Evolutionary conservation across 1,284 basidiomycete species (phyloP), one percentile per base, ranked within the genome.

Genomic region (Ustilago lituana): DNA sequence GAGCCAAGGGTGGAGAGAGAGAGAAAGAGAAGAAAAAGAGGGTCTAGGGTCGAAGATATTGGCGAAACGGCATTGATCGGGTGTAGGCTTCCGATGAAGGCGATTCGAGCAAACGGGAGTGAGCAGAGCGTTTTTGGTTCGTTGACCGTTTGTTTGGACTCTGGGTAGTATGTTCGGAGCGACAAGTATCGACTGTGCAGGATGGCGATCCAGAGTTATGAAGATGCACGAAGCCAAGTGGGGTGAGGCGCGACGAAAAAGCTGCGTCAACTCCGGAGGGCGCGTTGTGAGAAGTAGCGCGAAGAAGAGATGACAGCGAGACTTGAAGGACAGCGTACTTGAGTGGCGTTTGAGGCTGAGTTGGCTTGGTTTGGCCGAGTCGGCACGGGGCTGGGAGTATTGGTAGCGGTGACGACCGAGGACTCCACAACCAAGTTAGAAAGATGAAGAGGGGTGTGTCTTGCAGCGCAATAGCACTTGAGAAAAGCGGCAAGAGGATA

Each of bases 51-150:
- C 14, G 52, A 17, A 24, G 4, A 20, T 29, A 4, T 12, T 6
- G 19, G 35, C 36, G 35, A 49, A 35, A 49, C 51, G 31, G 51
- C 58, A 61, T 61, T 53, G 58, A 36, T 49, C 20, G 12, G 17
- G 24, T 37, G 33, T 33, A 14, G 37, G 26, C 33, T 36, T 31
- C 27, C 19, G 24, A 26, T 41, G 39, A 20, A 14, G 17, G 36
- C 20, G 20, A 4, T 6, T 7, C 8, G 20, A 19, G n/a, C 20
- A 20, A 22, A 38, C 20, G 36, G 14, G 17, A 22, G 20, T 6
- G 17, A 14, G 36, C 12, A 22, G 12, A 9, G 36, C 19, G 20
- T 19, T 20, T 12, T 20, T 38, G n/a, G n/a, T 22, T 17, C 8
- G 12, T 22, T 38, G 11, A 15, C 9, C 9, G 15, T 15, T 35